Evolutionary conservation across 805 yeast species (phyloP).

Genomic region (Saccharomycopsis vini): DNA sequence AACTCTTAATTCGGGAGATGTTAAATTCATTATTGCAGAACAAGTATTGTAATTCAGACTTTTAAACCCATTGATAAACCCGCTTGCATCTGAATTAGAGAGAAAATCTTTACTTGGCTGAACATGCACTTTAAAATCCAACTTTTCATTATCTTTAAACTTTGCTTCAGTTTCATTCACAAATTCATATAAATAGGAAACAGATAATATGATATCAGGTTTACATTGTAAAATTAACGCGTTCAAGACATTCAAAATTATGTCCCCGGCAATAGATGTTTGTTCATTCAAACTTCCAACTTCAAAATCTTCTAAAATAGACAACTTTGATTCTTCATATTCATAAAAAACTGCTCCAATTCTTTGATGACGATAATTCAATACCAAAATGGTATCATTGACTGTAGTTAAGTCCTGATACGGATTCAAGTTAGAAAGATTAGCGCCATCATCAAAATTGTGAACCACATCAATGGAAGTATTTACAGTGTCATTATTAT

Average conservation of each 20-base stretch:
- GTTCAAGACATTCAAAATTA: background rate
- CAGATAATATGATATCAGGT: background rate
- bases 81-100: background rate
- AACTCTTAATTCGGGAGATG: background rate
- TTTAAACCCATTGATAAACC: background rate
- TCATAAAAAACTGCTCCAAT: background rate
- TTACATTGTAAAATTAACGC: background rate
- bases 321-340: background rate
- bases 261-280: background rate
- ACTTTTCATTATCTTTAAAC: background rate
- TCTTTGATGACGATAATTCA: too few species aligned
- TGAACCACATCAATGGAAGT: too few species aligned
- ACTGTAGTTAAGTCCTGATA: too few species aligned
- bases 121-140: background rate
- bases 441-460: too few species aligned
- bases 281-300: background rate
- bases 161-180: background rate
- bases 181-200: background rate
- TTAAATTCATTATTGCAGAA: background rate
- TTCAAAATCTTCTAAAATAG: background rate
- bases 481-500: too few species aligned
- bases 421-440: too few species aligned
- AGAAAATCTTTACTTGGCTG: background rate
- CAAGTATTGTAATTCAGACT: background rate
- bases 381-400: too few species aligned